Evolutionary conservation across 495 filamentous ascomycete species (phyloP), one percentile per base, ranked within the genome.

Genomic region (Hamigera avellanea): DNA sequence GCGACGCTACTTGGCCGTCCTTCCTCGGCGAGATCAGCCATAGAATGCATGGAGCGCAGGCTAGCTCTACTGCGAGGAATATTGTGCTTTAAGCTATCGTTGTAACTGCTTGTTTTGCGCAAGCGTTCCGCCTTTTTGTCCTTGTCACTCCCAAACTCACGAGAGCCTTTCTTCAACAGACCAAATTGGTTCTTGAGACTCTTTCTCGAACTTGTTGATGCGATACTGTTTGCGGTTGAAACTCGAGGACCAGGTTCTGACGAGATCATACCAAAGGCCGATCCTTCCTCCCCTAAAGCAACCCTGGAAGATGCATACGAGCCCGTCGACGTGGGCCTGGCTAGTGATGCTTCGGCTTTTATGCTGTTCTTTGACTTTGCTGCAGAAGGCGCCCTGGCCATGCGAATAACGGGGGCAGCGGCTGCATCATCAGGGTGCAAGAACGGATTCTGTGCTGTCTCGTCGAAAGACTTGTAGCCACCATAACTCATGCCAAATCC

Each of bases 391-490:
- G 81, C 81, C 54, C 86, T 86, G 33, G 86, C 75, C 32, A 89
- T 95, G 39, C 83, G 77, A 53, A 95, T 78, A 15, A 91, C 80
- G 13, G 88, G 88, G 10, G 85, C 67, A 43, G 76, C 72, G 6
- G 88, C 87, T 8, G 86, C 80, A 54, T 91, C 76, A 48, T 84
- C 78, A 19, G 72, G 67, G 38, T 76, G 73, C n/a, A 83, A 55
- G 37, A 58, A 67, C 25, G 60, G 61, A 23, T 57, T 57, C 14
- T 62, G 45, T 8, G 50, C 43, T 8, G 51, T 36, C 31, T 66
- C 64, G 10, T 56, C 54, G 4, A 45, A 35, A n/a, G 45, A 25
- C 19, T 65, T 61, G 43, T 71, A 76, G 33, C 72, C 60, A 30
- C 75, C 77, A 61, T 81, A 81, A 32, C 81, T 83, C 57, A 86